Evolutionary conservation across 768 basidiomycete species (phyloP).

Genomic region (Tricholoma terreum): DNA sequence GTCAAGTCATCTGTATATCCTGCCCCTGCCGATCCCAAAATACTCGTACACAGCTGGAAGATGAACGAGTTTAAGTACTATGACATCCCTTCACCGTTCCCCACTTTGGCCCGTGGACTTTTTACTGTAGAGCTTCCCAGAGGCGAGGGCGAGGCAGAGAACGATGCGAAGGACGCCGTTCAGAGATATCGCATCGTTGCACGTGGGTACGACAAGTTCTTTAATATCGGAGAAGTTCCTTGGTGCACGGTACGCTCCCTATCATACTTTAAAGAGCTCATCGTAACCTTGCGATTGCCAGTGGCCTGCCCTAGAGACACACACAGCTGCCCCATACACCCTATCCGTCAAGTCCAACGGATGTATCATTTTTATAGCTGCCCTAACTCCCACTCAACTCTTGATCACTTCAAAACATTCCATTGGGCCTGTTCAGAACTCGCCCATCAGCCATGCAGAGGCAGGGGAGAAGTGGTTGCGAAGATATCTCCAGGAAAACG

Average conservation of each 20-base stretch:
- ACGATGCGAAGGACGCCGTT: slow-evolving; percentile 14
- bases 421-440: slow-evolving; percentile 53
- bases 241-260: slow-evolving; percentile 78
- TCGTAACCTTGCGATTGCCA: slow-evolving; percentile 25
- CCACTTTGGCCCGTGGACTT: slow-evolving; percentile 90
- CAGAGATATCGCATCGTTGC: slow-evolving; percentile 64
- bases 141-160: slow-evolving; percentile 16
- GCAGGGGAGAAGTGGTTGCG: slow-evolving; percentile 83
- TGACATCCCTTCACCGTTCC: slow-evolving; percentile 85
- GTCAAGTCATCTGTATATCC: slow-evolving; percentile 55
- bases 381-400: slow-evolving; percentile 70
- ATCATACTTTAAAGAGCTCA: neutral
- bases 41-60: slow-evolving; percentile 83
- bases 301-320: slow-evolving; percentile 72
- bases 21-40: slow-evolving; percentile 53
- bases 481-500: slow-evolving; percentile 57
- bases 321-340: slow-evolving; percentile 76
- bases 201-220: slow-evolving; percentile 98
- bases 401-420: slow-evolving; percentile 93
- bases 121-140: slow-evolving; percentile 59
- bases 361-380: slow-evolving; percentile 93
- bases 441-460: slow-evolving; percentile 65
- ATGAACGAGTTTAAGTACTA: slow-evolving; percentile 98
- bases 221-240: slow-evolving; percentile 94
- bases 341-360: slow-evolving; percentile 94